Percentiles rank a stretch among this genome's conserved stretches.
phyloP scores from a whole-genome alignment of 495 filamentous ascomycete genomes.

The Aspergillus bridgeri region DNA sequence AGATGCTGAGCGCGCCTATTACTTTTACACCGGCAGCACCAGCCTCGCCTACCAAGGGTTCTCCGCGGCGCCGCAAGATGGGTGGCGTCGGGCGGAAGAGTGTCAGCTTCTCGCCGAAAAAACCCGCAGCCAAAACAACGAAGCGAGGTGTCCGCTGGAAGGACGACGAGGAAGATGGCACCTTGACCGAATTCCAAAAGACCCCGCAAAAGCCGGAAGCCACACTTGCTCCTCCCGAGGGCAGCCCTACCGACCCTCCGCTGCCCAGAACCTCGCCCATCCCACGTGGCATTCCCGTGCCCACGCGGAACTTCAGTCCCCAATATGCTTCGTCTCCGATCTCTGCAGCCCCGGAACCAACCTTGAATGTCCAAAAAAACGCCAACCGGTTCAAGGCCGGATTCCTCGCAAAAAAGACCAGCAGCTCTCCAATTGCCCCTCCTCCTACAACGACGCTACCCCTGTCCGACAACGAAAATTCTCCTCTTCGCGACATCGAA shows the following conservation, averaged over 20 bases:
- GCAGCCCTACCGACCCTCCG: conserved; percentile 45
- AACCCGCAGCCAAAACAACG: conserved; percentile 54
- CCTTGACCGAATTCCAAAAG: conserved; percentile 83
- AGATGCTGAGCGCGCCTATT: conserved; percentile 26
- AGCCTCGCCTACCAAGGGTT: conserved; percentile 61
- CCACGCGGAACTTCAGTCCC: conserved; percentile 38
- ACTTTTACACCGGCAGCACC: conserved; percentile 38
- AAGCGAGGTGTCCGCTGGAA: conserved; percentile 89
- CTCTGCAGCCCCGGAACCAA: conserved; percentile 29
- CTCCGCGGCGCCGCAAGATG: conserved; percentile 75
- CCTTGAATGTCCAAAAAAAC: conserved; percentile 48
- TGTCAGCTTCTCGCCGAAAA: conserved; percentile 81
- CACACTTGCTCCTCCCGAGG: conserved; percentile 39
- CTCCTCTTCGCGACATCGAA: conserved; percentile 65
- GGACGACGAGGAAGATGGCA: conserved; percentile 82
- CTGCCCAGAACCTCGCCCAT: conserved; percentile 45
- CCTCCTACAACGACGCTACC: conserved; percentile 58
- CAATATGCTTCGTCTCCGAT: conserved; percentile 28
- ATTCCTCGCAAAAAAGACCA: conserved; percentile 73
- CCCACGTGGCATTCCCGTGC: conserved; percentile 40
- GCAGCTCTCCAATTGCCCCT: conserved; percentile 59
- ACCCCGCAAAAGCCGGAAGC: conserved; percentile 65
- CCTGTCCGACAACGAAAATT: conserved; percentile 59
- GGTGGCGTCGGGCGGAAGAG: conserved; percentile 63
- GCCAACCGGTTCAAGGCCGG: conserved; percentile 81